Conservation (phyloP, 495 filamentous ascomycete species). For the Xylaria bambusicola region DNA sequence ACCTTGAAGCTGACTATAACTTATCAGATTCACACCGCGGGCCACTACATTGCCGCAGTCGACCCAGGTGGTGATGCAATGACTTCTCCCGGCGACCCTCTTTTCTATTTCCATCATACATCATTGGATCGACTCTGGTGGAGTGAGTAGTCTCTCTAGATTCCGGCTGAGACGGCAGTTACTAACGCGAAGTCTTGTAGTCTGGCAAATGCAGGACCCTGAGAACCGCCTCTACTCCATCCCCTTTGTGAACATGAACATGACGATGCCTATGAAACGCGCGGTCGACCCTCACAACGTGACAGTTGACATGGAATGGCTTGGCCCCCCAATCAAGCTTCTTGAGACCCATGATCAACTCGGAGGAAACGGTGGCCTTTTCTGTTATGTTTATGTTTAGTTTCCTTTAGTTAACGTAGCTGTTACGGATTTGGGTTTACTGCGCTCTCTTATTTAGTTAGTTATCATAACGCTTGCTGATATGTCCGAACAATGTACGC, state of each 20-base stretch:
- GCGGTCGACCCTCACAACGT: slow-evolving; percentile 27
- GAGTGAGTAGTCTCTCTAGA: slow-evolving; percentile 8
- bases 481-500: background rate
- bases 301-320: slow-evolving; percentile 37
- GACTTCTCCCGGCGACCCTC: slow-evolving; percentile 52
- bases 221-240: slow-evolving; percentile 28
- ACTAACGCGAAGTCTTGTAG: no score
- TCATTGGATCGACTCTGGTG: slow-evolving; percentile 61
- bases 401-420: background rate
- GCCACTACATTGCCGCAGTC: slow-evolving; percentile 62
- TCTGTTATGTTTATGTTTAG: slow-evolving; percentile 43
- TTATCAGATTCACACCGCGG: slow-evolving; percentile 56
- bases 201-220: slow-evolving; percentile 56
- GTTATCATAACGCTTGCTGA: background rate
- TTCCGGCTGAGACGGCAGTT: no score
- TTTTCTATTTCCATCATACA: slow-evolving; percentile 60
- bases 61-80: slow-evolving; percentile 61
- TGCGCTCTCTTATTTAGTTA: background rate
- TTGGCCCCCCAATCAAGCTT: slow-evolving; percentile 34
- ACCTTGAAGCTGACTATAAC: slow-evolving; percentile 24
- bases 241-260: slow-evolving; percentile 20
- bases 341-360: slow-evolving; percentile 41
- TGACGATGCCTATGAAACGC: slow-evolving; percentile 28
- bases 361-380: slow-evolving; percentile 35
- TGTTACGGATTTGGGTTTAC: background rate